Base-by-base conservation (phyloP, 805 yeast genomes). In the Nakazawaea populi region DNA sequence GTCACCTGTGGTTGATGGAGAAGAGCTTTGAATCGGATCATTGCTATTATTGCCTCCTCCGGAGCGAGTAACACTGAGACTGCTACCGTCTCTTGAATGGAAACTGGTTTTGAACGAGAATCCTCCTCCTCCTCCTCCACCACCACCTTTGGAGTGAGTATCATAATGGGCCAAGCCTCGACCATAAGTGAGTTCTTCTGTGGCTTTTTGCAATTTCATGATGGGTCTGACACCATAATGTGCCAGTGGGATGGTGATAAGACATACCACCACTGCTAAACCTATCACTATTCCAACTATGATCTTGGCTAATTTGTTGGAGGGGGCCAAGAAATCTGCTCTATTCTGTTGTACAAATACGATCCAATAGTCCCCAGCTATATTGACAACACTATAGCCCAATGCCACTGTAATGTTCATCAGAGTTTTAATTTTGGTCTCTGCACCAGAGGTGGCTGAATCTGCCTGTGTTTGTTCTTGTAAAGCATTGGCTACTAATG, bases 221-320 rank as follows among this genome's bases (percentile, higher is more conserved):
- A 90, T 89, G 0, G 97, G 97, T 55, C 87, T 68, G 5, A 89
- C 91, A 36, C 91, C 89, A 73, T 83, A 86, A 53, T 87, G 89
- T 0, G 96, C 89, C 49, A 90, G 66, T 5, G 94, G 91, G 63
- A 89, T 78, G 1, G 96, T 88, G n/a, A 87, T 63, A 1, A 87
- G 54, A 56, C 87, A 81, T 73, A 89, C 80, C 55, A 85, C 77
- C 0, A 72, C 87, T 4, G 94, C 94, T 24, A 87, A 80, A 1
- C 87, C 95, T 38, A 90, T 70, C 28, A 87, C 89, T 1, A 87
- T 84, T 5, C 94, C 95, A 43, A 83, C 75, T 53, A 88, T 84
- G 46, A 90, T 85, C 55, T 80, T 79, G 1, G 83, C 75, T 40
- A 90, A 67, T 55, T 75, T 77, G 2, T 55, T 68, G 5, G 85